Evolutionary conservation across 257 asterid species (phyloP).

Genomic region (Osmanthus fragrans): DNA sequence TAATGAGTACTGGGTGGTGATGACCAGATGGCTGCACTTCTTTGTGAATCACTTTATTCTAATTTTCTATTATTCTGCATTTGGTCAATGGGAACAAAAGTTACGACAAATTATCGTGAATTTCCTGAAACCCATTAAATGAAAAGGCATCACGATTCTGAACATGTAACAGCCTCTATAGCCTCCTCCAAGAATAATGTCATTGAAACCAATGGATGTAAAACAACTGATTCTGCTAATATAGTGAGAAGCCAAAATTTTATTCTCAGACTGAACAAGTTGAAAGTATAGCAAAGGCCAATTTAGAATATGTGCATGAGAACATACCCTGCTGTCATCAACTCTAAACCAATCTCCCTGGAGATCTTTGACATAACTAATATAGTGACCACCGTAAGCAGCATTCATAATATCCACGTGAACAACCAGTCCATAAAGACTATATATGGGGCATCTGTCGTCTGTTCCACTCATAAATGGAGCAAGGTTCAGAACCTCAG

Average conservation of each 20-base stretch:
- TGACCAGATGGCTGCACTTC: neutral
- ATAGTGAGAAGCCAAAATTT: neutral
- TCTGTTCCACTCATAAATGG: conserved; percentile 48
- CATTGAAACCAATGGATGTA: neutral
- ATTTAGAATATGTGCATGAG: neutral
- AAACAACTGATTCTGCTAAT: neutral
- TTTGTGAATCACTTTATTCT: neutral
- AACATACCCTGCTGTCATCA: conserved; percentile 51
- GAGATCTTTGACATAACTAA: conserved; percentile 50
- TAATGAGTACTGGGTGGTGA: neutral
- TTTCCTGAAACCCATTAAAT: neutral
- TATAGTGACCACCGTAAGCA: conserved; percentile 52
- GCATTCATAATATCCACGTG: conserved; percentile 46
- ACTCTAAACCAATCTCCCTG: conserved; percentile 45
- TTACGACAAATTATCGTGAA: neutral
- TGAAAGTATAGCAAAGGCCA: neutral
- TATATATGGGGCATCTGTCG: conserved; percentile 36
- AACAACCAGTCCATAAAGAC: conserved; percentile 52
- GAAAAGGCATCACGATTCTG: neutral
- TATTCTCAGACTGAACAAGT: neutral
- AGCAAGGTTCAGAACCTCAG: conserved; percentile 46
- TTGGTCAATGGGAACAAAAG: neutral
- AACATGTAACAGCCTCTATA: neutral
- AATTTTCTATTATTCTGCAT: neutral
- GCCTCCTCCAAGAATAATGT: neutral